Base-by-base conservation (phyloP, 805 yeast genomes). In the Saccharomyces jurei region DNA sequence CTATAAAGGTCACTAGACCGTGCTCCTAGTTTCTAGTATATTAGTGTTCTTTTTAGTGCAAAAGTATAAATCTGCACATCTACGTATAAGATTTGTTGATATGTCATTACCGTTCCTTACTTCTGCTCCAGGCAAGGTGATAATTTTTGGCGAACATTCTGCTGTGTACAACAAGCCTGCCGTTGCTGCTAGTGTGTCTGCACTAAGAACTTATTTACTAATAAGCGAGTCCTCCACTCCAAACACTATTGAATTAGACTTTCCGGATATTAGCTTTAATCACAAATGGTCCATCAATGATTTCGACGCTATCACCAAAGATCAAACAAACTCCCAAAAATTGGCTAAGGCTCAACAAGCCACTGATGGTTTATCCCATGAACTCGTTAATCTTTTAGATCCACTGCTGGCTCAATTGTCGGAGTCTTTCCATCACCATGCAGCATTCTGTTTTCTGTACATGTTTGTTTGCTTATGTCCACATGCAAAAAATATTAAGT, bases 111-210 rank as follows among this genome's bases (percentile, higher is more conserved):
- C 89, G 21, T 89, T 91, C 68, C 71, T 82, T 51, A 88, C 89
- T 1, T 87, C 96, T 52, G 94, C 99, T 0, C 99, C 99, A 0
- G 99, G 99, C 3, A 94, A 94, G 66, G 96, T 90, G 48, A 94
- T 94, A 62, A 77, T 94, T 36, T 94, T 91, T 69, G 99, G 99
- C 25, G 99, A 94, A 67, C 99, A 94, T 66, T 87, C 97, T 6
- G 98, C 95, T 1, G 99, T 94, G 0, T 88, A 87, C 67, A 84
- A 87, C 49, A 87, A 83, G 65, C 97, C 97, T 1, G 98, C 97
- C 11, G 87, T 94, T 52, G 98, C 99, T 1, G 97, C 98, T 0
- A 94, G 97, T 3, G 79, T 92, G 8, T 60, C 69, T 9, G 85
- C 94, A 6, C 74, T 94, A 55, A 79, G 97, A 63, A 87, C 97